These are phyloP conservation scores for Nannochloris sp. DNA, from an alignment of 139 green algal genomes.

Conservation along the genomic window DNA sequence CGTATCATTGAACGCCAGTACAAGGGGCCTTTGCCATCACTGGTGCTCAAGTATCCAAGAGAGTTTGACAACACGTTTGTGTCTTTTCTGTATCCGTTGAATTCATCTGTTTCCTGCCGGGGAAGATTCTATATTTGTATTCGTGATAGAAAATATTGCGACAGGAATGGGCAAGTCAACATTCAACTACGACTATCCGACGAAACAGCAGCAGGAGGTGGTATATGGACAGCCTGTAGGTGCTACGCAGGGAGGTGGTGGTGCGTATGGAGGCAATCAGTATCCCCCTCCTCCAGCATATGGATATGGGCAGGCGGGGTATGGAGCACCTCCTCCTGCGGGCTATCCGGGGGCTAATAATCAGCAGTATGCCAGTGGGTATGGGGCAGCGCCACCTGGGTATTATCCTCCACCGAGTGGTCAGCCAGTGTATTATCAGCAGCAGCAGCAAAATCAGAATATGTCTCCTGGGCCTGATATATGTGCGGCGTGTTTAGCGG, in stretches of 20 bases:
- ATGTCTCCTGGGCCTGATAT: slow-evolving; percentile 3
- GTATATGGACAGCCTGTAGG: not conserved
- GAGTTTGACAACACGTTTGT: no score
- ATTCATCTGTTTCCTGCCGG: no score
- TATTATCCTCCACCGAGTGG: slow-evolving; percentile 17
- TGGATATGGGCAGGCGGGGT: not conserved
- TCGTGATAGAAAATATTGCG: no score
- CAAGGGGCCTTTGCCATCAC: no score
- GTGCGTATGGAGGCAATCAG: not conserved
- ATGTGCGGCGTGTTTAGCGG: slow-evolving; percentile 12
- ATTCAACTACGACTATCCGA: no score
- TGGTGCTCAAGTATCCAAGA: no score
- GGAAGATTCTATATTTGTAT: no score
- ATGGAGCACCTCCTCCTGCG: slow-evolving; percentile 7
- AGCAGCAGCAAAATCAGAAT: not conserved
- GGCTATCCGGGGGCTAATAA: slow-evolving; percentile 4
- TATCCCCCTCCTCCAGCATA: not conserved
- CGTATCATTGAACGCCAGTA: no score
- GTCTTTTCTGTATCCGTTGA: no score
- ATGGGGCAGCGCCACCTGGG: slow-evolving; percentile 3
- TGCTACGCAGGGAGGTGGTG: not conserved
- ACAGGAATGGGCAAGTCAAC: no score
- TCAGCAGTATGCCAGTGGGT: slow-evolving; percentile 4
- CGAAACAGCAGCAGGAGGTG: no score
- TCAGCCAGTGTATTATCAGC: slow-evolving; percentile 12